Evolutionary conservation across 1,284 basidiomycete genomes (phyloP), one percentile per base, ranked within the genome.

Genomic region (Malassezia sympodialis): DNA sequence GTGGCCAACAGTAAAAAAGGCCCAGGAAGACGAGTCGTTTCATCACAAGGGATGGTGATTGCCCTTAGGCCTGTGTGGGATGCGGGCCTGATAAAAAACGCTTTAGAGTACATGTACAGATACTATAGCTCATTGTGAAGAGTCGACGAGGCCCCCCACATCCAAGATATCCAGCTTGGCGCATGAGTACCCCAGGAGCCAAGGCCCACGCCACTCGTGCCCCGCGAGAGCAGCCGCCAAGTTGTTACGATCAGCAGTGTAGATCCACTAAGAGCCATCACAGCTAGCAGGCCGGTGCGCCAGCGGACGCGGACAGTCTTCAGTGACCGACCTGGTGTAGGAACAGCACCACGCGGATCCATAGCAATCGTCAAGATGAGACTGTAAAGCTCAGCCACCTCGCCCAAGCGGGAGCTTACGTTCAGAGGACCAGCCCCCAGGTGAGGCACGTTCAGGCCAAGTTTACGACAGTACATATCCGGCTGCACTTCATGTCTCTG

Each of bases 401-500:
- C 86, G 42, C 82, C 84, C 3, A 83, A 84, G 72, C 85, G 85
- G 42, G 93, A 85, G 41, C 60, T 64, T 35, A 72, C 63, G 51
- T 62, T 67, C 30, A 72, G 60, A 32, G 69, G 69, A 0, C 69
- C 72, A 5, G 66, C 61, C 46, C 65, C 65, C n/a, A 68, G 48
- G 1, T 63, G 62, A 19, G 64, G 68, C 32, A 72, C 68, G 53
- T 61, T 56, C 42, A 74, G 56, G 0, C 70, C 72, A 0, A 74
- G 61, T 52, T 72, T 71, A 51, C 66, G 60, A 57, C 70, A 72
- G 76, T 98, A 98, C 12, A 91, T 88, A 72, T 96, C 93, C 35
- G 93, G 93, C 76, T 98, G 93, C 14, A 96, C 91, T 79, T 96
- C 91, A 75, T 96, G 91, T 70, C 93, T 81, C 55, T 70, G 65